Conservation (phyloP, 495 filamentous ascomycete genomes). For the Aspergillus mulundensis region DNA sequence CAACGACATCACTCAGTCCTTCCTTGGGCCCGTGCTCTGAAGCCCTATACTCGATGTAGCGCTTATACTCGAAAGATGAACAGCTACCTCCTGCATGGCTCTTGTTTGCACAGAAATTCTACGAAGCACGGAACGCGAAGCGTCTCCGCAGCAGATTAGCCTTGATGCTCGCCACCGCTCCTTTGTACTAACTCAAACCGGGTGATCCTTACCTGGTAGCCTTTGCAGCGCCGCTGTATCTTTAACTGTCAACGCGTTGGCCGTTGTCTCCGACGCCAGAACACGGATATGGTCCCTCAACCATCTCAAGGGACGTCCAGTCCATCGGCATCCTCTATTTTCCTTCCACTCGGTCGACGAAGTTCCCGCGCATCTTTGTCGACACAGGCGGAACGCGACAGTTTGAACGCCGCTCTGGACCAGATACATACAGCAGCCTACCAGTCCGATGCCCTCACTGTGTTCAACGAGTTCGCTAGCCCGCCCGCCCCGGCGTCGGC, state of each 20-base stretch:
- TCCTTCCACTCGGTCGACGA: slow-evolving; percentile 41
- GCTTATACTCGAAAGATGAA: slow-evolving; percentile 11
- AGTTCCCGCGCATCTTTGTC: slow-evolving; percentile 64
- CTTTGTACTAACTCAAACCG: slow-evolving; percentile 8
- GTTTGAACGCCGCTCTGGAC: slow-evolving; percentile 69
- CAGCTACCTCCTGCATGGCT: slow-evolving; percentile 18
- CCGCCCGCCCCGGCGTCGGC: slow-evolving; percentile 46
- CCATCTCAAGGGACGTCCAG: slow-evolving; percentile 35
- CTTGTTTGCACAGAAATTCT: slow-evolving; percentile 12
- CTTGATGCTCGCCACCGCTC: slow-evolving; percentile 17
- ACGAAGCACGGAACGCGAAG: slow-evolving; percentile 10
- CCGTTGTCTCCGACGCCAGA: background rate
- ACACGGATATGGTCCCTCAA: slow-evolving; percentile 36
- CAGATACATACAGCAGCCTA: slow-evolving; percentile 81
- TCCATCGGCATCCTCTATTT: slow-evolving; percentile 41
- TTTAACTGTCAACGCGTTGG: background rate
- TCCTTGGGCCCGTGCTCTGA: background rate
- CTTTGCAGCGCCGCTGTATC: background rate
- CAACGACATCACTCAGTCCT: background rate
- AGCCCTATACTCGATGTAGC: background rate
- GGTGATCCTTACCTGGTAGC: slow-evolving; percentile 17
- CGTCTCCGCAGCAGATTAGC: slow-evolving; percentile 14
- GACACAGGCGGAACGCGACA: slow-evolving; percentile 63
- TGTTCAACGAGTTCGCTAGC: slow-evolving; percentile 77
- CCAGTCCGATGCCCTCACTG: slow-evolving; percentile 73